Evolutionary conservation across 768 basidiomycete species (phyloP).

Genomic region (Daedaleopsis sinensis): DNA sequence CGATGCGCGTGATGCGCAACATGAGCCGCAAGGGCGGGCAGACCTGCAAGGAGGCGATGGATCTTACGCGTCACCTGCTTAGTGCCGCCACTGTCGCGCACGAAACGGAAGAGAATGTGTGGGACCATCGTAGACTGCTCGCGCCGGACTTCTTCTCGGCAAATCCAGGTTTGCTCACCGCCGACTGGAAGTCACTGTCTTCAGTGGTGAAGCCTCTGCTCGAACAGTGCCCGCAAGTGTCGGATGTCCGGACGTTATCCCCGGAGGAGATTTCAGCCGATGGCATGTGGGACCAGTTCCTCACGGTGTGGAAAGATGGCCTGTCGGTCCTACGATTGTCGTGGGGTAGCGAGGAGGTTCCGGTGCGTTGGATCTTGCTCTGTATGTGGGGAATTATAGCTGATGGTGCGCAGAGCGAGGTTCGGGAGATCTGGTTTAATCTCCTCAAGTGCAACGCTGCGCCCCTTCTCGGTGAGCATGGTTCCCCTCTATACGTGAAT

Average conservation of each 20-base stretch:
- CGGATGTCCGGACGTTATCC: slow-evolving; percentile 60
- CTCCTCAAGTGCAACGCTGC: slow-evolving; percentile 54
- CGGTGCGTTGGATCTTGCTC: slow-evolving; percentile 45
- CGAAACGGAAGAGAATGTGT: slow-evolving; percentile 31
- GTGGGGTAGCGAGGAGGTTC: slow-evolving; percentile 41
- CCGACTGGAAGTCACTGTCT: slow-evolving; percentile 52
- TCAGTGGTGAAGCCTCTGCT: slow-evolving; percentile 53
- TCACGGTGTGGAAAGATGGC: slow-evolving; percentile 56
- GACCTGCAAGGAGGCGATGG: slow-evolving; percentile 57
- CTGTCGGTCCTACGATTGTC: slow-evolving; percentile 47
- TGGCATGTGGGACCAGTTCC: slow-evolving; percentile 55
- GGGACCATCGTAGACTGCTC: slow-evolving; percentile 53
- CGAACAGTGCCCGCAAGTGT: slow-evolving; percentile 53
- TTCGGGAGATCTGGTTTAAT: slow-evolving; percentile 59
- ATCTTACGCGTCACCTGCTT: slow-evolving; percentile 41
- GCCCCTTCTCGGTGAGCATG: slow-evolving; percentile 46
- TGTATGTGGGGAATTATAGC: slow-evolving; percentile 1
- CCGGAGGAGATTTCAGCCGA: slow-evolving; percentile 56
- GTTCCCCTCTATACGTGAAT: too few relatives aligned
- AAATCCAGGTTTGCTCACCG: slow-evolving; percentile 55
- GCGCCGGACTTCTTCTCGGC: slow-evolving; percentile 58
- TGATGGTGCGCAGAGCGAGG: slow-evolving; percentile 39
- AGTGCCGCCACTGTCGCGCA: not conserved
- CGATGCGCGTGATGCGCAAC: slow-evolving; percentile 49
- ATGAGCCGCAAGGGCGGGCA: slow-evolving; percentile 62